Conservation (phyloP, 176 grass and related monocot genomes). For the Poa pratensis region DNA sequence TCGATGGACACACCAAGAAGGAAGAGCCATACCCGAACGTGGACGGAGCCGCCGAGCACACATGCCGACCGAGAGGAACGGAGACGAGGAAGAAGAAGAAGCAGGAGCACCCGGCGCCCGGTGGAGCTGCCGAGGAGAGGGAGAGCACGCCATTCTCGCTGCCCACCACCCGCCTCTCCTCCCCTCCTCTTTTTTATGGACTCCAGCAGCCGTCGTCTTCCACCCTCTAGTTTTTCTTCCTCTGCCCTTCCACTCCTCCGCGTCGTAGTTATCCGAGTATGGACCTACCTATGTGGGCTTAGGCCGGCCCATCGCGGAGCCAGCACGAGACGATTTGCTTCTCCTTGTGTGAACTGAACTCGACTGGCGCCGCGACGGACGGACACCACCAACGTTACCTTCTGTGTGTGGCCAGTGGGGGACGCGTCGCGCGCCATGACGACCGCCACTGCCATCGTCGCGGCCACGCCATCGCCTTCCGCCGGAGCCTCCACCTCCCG, state of each 20-base stretch:
- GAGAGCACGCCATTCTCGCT: conserved; percentile 57
- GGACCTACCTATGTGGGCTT: conserved; percentile 4
- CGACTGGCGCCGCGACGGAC: conserved; percentile 28
- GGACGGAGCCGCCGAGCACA: conserved; percentile 31
- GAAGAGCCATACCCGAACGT: conserved; percentile 41
- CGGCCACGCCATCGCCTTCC: conserved; percentile 42
- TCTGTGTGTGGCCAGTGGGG: conserved; percentile 60
- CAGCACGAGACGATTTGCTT: neutral
- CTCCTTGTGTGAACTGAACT: conserved; percentile 21
- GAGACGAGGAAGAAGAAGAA: conserved; percentile 5
- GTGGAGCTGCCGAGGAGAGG: conserved; percentile 27
- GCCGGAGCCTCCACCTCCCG: conserved; percentile 36
- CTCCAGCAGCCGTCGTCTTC: conserved; percentile 38
- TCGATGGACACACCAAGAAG: conserved; percentile 24
- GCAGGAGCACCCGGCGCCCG: neutral
- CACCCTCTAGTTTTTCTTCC: conserved; percentile 48
- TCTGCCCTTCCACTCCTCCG: neutral
- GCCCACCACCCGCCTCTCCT: conserved; percentile 9
- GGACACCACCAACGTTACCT: conserved; percentile 51
- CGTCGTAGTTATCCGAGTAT: conserved; percentile 47
- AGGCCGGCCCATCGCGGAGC: conserved; percentile 27
- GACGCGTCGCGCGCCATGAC: conserved; percentile 41
- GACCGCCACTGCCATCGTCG: conserved; percentile 54
- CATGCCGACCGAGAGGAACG: conserved; percentile 21
- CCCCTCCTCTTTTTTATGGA: conserved; percentile 48